A percentile compares a stretch with the other conserved stretches of the same genome.
These are phyloP conservation scores for Decorospora gaudefroyi DNA, from an alignment of 2,329 filamentous ascomycete species.

Conservation along the genomic window DNA sequence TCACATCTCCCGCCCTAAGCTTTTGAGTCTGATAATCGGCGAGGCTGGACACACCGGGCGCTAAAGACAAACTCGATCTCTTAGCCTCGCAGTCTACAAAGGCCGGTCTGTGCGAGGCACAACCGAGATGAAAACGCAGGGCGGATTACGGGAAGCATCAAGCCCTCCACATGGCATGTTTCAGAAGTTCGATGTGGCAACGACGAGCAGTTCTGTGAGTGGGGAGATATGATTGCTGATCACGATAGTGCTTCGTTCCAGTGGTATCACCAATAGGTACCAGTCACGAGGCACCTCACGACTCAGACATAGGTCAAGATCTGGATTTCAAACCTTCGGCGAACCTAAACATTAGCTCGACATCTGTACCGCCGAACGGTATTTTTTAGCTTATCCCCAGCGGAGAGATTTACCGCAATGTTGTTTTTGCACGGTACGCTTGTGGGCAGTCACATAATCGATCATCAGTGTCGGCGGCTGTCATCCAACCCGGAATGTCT, in stretches of 20 bases:
- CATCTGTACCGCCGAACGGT: conserved; percentile 2
- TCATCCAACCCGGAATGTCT: too few species aligned
- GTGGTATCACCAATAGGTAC: not conserved
- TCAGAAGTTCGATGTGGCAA: not conserved
- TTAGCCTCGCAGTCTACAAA: conserved; percentile 1
- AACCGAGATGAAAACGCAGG: not conserved
- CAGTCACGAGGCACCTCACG: not conserved
- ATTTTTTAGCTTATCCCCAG: not conserved
- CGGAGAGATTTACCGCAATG: not conserved
- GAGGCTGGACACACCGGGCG: not conserved
- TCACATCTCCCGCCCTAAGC: conserved; percentile 4
- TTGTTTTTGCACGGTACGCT: not conserved
- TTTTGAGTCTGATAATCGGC: conserved; percentile 10
- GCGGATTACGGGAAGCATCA: not conserved
- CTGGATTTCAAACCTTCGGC: not conserved
- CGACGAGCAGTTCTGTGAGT: too few species aligned
- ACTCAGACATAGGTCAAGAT: too few species aligned
- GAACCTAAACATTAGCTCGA: not conserved
- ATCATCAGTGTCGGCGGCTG: not conserved
- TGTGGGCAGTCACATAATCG: not conserved
- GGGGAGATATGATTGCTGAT: not conserved
- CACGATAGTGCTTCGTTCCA: not conserved
- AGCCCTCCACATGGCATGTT: not conserved
- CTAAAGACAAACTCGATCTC: conserved; percentile 4
- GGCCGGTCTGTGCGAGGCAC: not conserved